Evolutionary conservation across 2,329 filamentous ascomycete species (phyloP).

Genomic region (Trichoderma aggressivum): DNA sequence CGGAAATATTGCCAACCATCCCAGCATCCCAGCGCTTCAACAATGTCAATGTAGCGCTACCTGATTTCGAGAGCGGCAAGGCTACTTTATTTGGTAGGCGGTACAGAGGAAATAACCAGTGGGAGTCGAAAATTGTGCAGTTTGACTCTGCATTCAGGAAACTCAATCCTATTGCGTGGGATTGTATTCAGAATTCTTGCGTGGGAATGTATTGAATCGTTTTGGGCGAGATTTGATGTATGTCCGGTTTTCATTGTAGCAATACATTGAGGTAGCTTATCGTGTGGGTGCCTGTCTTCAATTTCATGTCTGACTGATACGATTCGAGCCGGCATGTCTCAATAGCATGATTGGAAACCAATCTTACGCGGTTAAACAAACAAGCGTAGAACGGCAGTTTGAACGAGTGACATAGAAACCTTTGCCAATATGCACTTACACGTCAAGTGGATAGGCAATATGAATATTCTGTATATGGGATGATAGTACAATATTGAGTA

Average conservation of each 20-base stretch:
- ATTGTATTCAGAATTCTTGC: not conserved
- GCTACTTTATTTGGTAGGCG: slow-evolving; percentile 3
- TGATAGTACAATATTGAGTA: not conserved
- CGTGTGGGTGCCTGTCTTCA: not conserved
- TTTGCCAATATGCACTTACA: not conserved
- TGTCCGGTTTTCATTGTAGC: not conserved
- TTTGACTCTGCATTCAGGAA: slow-evolving; percentile 3
- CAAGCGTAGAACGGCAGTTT: not conserved
- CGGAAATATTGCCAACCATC: not conserved
- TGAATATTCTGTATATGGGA: not conserved
- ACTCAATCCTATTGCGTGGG: not conserved
- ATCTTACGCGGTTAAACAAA: not conserved
- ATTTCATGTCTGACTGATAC: not conserved
- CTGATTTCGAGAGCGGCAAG: not conserved
- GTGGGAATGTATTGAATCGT: not conserved
- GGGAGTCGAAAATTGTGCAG: not conserved
- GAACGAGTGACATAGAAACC: not conserved
- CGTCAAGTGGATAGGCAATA: not conserved
- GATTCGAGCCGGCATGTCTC: not conserved
- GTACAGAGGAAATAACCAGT: not conserved
- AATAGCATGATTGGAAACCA: not conserved
- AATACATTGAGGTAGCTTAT: not conserved
- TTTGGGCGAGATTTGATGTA: not conserved
- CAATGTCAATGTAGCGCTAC: slow-evolving; percentile 10
- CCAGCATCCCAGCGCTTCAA: slow-evolving; percentile 1